These are phyloP conservation scores for Suhomyces terraborum DNA, from an alignment of 1,139 yeast species.

Conservation along the genomic window DNA sequence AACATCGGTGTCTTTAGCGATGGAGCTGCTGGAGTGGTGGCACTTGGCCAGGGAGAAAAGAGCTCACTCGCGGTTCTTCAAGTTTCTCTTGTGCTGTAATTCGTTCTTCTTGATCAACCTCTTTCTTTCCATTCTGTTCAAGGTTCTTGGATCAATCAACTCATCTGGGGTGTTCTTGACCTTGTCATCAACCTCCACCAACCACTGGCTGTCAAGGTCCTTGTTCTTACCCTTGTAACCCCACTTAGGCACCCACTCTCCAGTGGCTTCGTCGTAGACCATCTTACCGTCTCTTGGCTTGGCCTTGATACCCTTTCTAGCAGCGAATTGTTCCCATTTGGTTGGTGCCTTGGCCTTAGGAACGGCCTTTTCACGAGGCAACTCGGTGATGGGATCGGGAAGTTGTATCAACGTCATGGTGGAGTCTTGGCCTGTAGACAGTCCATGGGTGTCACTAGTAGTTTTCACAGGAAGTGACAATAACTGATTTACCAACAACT, in stretches of 20 bases:
- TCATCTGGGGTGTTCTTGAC: conserved; percentile 67
- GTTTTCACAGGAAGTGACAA: conserved; percentile 85
- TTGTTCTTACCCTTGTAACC: conserved; percentile 95
- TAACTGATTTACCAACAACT: conserved; percentile 84
- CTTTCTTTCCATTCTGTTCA: conserved; percentile 82
- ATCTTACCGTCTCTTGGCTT: conserved; percentile 88
- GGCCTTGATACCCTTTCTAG: conserved; percentile 89
- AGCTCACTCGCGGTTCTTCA: conserved; percentile 36
- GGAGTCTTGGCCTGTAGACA: conserved; percentile 65
- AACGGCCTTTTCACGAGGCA: conserved; percentile 94
- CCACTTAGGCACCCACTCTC: conserved; percentile 99
- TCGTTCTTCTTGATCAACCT: conserved; percentile 82
- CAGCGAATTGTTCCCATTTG: conserved; percentile 97
- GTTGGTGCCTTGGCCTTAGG: conserved; percentile 93
- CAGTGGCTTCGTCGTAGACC: conserved; percentile 85
- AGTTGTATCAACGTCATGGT: conserved; percentile 80
- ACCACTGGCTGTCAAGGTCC: conserved; percentile 86
- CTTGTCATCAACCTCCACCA: conserved; percentile 88
- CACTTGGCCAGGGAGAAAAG: conserved; percentile 7
- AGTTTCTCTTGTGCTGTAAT: conserved; percentile 82
- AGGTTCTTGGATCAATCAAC: conserved; percentile 81
- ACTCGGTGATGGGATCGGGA: conserved; percentile 78
- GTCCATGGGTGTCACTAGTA: conserved; percentile 71
- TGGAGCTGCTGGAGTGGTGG: no score
- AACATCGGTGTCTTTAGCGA: no score